Evolutionary conservation across 2,329 filamentous ascomycete genomes (phyloP), one percentile per base, ranked within the genome.

Genomic region (Ascosphaera pollenicola): DNA sequence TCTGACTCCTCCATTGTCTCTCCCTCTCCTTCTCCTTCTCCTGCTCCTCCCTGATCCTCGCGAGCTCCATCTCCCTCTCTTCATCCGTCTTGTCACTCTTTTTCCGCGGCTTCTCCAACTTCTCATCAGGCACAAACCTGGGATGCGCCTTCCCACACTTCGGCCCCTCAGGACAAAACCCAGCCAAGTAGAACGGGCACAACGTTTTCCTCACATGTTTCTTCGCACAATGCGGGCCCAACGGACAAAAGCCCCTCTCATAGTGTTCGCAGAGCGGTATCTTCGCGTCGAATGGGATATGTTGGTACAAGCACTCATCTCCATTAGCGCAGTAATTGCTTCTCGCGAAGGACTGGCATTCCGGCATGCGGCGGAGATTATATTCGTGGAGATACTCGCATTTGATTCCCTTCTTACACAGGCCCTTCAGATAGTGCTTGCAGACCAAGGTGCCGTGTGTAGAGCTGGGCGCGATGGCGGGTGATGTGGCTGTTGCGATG

Each of bases 361-460:
- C 89, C 45, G 89, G 85, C 83, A 95, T 95, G 59, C 89, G 85
- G 46, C 89, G 76, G 48, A 98, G 70, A 61, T 98, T 95, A 66
- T 94, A 98, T 61, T 95, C 89, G 67, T 98, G 89, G 37, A 95
- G 67, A 52, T 95, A 98, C 64, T 98, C 89, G 73, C 89, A 98
- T 48, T 75, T 73, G 54, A 94, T 78, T 51, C 87, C 89, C 61
- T 95, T 95, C 56, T 98, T 98, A 68, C 89, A 98, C 16, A 98
- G 73, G 0, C 85, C 87, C 46, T 91, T 81, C 52, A 95, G 75
- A 76, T 89, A 95, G 67, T 95, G 89, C 64, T 98, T 98, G 73
- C 89, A 98, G 44, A 98, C 87, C 13, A 95, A 73, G 38, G 64
- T 70, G 21, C 57, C 56, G 41, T 60, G 56, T 3, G 54, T 58